A percentile compares a stretch with the other conserved stretches of the same genome.
phyloP scores from a whole-genome alignment of 768 basidiomycete species.

The Suillus variegatus region DNA sequence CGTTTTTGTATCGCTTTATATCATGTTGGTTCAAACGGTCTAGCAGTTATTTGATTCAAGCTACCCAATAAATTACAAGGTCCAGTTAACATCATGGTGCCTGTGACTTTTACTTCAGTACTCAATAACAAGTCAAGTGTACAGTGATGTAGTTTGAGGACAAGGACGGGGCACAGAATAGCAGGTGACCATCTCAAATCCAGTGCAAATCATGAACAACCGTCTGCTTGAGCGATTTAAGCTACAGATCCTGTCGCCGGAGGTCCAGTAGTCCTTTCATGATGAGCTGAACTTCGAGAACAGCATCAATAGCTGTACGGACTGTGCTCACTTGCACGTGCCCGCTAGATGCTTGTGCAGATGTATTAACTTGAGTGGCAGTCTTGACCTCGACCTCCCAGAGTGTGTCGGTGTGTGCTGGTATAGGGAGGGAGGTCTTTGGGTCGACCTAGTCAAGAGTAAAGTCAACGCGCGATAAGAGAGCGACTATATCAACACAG shows the following conservation, averaged over 20 bases:
- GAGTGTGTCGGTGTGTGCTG: conserved; percentile 76
- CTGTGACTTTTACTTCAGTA: background rate
- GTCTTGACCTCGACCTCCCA: conserved; percentile 93
- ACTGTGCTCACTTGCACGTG: conserved; percentile 67
- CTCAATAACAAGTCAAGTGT: background rate
- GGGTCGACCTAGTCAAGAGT: conserved; percentile 59
- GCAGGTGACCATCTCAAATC: background rate
- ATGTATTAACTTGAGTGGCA: conserved; percentile 74
- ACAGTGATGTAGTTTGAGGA: background rate
- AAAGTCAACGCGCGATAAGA: background rate
- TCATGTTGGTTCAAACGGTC: background rate
- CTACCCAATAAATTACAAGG: background rate
- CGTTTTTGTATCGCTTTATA: background rate
- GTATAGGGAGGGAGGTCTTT: conserved; percentile 72
- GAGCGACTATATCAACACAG: conserved; percentile 6
- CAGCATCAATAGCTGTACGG: conserved; percentile 67
- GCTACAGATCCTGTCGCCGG: conserved; percentile 67
- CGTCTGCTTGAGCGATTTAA: conserved; percentile 2
- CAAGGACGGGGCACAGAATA: background rate
- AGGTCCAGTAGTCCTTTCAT: conserved; percentile 87
- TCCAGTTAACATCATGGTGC: background rate
- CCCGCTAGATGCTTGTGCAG: conserved; percentile 29
- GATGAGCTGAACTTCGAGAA: conserved; percentile 76
- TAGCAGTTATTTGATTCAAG: background rate
- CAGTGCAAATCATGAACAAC: background rate